These are phyloP conservation scores for Ogataea populi-albae DNA, from an alignment of 805 yeast genomes.

Conservation along the genomic window DNA sequence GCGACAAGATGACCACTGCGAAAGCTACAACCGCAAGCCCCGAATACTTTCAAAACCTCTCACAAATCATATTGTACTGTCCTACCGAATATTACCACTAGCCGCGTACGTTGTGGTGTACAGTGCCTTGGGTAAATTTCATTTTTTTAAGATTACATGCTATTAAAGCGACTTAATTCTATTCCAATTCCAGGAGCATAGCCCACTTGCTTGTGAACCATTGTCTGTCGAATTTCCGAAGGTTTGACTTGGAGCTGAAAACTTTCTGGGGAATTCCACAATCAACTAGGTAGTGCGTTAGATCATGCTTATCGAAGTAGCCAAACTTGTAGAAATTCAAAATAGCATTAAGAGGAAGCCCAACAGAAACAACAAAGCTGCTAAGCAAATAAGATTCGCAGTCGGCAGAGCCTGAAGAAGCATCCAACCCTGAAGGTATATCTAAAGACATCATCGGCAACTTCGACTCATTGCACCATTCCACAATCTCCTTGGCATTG, in stretches of 20 bases:
- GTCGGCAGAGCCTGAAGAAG: slow-evolving; percentile 64
- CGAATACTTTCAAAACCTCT: no score
- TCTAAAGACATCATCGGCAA: slow-evolving; percentile 64
- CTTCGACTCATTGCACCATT: slow-evolving; percentile 61
- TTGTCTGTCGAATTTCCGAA: slow-evolving; percentile 46
- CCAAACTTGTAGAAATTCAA: slow-evolving; percentile 59
- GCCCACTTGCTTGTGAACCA: slow-evolving; percentile 28
- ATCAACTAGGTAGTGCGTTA: slow-evolving; percentile 62
- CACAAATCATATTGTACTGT: no score
- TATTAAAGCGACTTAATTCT: neutral
- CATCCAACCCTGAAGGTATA: slow-evolving; percentile 79
- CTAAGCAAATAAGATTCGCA: slow-evolving; percentile 31
- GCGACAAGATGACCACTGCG: no score
- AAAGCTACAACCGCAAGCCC: no score
- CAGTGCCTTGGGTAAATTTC: no score
- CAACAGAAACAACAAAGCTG: slow-evolving; percentile 64
- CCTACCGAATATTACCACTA: no score
- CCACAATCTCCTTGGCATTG: slow-evolving; percentile 44
- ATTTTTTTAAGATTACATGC: no score
- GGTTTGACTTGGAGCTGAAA: slow-evolving; percentile 38
- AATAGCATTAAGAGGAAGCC: slow-evolving; percentile 67
- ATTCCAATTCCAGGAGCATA: slow-evolving; percentile 21
- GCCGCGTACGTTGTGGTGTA: no score
- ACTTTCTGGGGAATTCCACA: slow-evolving; percentile 65
- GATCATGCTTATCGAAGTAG: slow-evolving; percentile 43